Evolutionary conservation across 2,329 filamentous ascomycete genomes (phyloP).

Genomic region (Talaromyces sp.): DNA sequence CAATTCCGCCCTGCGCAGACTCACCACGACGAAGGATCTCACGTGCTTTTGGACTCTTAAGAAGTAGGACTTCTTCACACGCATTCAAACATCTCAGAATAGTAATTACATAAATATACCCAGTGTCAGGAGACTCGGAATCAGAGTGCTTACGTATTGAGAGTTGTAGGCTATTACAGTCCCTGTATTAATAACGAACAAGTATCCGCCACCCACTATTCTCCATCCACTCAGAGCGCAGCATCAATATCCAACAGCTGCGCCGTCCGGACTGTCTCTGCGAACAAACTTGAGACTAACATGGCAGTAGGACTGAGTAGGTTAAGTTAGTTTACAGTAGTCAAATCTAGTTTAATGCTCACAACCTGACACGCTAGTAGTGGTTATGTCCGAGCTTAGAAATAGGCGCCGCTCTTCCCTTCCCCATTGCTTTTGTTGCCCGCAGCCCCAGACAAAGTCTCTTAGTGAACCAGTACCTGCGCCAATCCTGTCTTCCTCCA

Average conservation of each 20-base stretch:
- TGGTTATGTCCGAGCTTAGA: constrained; percentile 4
- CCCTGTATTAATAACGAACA: neutral
- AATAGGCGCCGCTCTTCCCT: neutral
- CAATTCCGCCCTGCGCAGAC: neutral
- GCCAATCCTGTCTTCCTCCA: constrained; percentile 9
- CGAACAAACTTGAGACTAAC: neutral
- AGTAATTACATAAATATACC: neutral
- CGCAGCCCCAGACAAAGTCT: constrained; percentile 4
- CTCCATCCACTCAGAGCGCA: neutral
- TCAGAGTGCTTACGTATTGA: neutral
- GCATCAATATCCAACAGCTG: constrained; percentile 2
- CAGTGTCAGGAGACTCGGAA: neutral
- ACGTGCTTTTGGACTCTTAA: neutral
- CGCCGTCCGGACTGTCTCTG: neutral
- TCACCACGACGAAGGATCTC: neutral
- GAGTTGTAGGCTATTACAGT: neutral
- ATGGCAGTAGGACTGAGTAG: neutral
- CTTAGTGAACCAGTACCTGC: constrained; percentile 14
- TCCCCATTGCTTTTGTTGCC: neutral
- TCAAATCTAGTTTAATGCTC: neutral
- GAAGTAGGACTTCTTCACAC: too few relatives aligned
- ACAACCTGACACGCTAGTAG: neutral
- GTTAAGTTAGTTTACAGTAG: neutral
- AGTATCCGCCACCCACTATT: neutral
- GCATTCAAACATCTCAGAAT: neutral